These are phyloP conservation scores for Coemansia sp. DNA, from an alignment of 192 early-diverging fungal species.

Conservation along the genomic window DNA sequence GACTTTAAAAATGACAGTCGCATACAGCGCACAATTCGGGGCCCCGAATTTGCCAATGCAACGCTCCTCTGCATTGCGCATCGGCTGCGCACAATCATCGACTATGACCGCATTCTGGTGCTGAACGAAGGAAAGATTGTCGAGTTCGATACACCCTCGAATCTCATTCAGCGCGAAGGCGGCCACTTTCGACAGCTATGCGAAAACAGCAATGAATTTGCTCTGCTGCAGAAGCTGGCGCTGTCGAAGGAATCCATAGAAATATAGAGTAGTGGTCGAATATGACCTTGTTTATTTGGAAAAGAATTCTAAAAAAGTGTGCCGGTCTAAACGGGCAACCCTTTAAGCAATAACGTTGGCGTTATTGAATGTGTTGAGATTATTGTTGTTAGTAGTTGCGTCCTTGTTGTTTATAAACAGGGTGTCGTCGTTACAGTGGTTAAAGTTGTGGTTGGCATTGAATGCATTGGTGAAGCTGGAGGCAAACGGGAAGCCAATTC, in stretches of 20 bases:
- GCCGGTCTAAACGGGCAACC: too few species aligned
- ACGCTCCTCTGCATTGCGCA: constrained; percentile 89
- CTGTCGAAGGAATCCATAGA: too few species aligned
- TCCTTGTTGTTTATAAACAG: constrained; percentile 14
- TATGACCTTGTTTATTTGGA: too few species aligned
- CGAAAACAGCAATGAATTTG: constrained; percentile 70
- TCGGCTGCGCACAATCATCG: constrained; percentile 74
- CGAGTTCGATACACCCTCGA: constrained; percentile 74
- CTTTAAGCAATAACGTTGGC: constrained; percentile 56
- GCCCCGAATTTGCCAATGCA: constrained; percentile 58
- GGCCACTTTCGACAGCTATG: constrained; percentile 71
- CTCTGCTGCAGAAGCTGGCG: constrained; percentile 8
- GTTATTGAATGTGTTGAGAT: constrained; percentile 73
- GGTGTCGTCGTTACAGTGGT: constrained; percentile 20
- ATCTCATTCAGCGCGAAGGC: constrained; percentile 51
- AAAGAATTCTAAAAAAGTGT: too few species aligned
- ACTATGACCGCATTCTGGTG: constrained; percentile 80
- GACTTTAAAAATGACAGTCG: constrained; percentile 79
- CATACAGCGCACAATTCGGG: constrained; percentile 82
- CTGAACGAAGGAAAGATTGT: constrained; percentile 68
- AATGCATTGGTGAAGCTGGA: constrained; percentile 9
- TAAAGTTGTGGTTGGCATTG: constrained; percentile 4
- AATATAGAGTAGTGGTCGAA: too few species aligned
- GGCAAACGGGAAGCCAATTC: constrained; percentile 10
- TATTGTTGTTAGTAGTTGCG: constrained; percentile 3